Evolutionary conservation across 345 rosid species (phyloP).

Genomic region (Erodium maritimum): DNA sequence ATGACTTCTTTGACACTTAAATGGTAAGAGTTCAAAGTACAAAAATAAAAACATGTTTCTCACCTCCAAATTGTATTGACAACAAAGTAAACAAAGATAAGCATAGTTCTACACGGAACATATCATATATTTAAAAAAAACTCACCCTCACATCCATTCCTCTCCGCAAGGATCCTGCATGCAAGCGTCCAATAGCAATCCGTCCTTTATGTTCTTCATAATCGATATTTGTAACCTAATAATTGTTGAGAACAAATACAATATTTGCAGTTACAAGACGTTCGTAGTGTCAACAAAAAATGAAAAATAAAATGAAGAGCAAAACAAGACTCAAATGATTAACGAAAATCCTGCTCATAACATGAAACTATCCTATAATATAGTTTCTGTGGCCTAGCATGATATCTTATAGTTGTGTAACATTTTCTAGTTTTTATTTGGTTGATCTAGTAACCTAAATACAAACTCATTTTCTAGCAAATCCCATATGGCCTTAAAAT

Average conservation of each 20-base stretch:
- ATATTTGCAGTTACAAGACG: no score
- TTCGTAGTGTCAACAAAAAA: neutral
- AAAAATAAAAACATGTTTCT: neutral
- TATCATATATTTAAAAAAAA: conserved; percentile 10
- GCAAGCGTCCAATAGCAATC: conserved; percentile 91
- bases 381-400: no score
- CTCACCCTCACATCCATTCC: conserved; percentile 92
- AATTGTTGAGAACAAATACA: conserved; percentile 7
- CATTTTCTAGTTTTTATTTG: no score
- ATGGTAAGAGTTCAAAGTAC: no score
- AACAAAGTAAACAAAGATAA: neutral
- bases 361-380: no score
- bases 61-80: neutral
- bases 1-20: neutral
- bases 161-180: conserved; percentile 66
- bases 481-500: neutral
- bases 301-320: no score
- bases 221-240: conserved; percentile 79
- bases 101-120: neutral
- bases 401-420: no score
- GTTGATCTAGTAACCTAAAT: no score
- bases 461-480: no score
- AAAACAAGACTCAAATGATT: neutral
- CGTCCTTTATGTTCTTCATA: conserved; percentile 98
- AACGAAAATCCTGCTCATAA: no score